Evolutionary conservation across 2,329 filamentous ascomycete genomes (phyloP).

Genomic region (Cadophora luteo-olivacea): DNA sequence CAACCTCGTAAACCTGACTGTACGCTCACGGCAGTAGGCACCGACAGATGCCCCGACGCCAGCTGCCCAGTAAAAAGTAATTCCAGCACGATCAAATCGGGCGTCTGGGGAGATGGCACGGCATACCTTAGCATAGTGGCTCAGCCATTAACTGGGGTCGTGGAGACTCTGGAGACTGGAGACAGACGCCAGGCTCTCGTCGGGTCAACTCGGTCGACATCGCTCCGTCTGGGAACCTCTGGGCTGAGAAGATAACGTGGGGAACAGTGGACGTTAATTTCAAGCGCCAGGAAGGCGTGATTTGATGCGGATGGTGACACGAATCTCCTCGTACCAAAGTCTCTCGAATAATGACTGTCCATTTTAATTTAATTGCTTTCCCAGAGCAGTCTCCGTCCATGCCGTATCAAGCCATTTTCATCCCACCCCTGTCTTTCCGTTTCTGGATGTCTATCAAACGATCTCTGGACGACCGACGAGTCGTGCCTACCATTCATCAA

Average conservation of each 20-base stretch:
- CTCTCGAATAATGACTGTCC: background rate
- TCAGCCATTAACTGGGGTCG: slow-evolving; percentile 5
- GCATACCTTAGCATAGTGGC: background rate
- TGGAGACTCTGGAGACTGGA: slow-evolving; percentile 1
- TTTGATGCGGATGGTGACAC: background rate
- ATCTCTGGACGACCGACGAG: background rate
- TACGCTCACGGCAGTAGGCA: background rate
- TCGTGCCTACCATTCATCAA: background rate
- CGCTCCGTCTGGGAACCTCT: background rate
- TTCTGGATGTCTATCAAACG: slow-evolving; percentile 5
- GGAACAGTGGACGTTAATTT: background rate
- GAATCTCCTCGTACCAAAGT: background rate
- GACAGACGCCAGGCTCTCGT: background rate
- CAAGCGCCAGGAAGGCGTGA: background rate
- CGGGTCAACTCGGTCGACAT: slow-evolving; percentile 2
- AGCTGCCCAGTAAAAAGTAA: background rate
- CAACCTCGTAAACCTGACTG: slow-evolving; percentile 7
- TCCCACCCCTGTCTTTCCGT: background rate
- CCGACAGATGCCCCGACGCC: background rate
- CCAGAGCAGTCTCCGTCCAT: background rate
- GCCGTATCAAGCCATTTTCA: background rate
- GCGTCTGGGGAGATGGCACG: background rate
- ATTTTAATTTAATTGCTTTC: background rate
- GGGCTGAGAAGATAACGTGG: background rate
- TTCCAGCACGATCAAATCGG: background rate